phyloP scores from a whole-genome alignment of 2,329 filamentous ascomycete species.

The Westerdykella aurantiaca region DNA sequence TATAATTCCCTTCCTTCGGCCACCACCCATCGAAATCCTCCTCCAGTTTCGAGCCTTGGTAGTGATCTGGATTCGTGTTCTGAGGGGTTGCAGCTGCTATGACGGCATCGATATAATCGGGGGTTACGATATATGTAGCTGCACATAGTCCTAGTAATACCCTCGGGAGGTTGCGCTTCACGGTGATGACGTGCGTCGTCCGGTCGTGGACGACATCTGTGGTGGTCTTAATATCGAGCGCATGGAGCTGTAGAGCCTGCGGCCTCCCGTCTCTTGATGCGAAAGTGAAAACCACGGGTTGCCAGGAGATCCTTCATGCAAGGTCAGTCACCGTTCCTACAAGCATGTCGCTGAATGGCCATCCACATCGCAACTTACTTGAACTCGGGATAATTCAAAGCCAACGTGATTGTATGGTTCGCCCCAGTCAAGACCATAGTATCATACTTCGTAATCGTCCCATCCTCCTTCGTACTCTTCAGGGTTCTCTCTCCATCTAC shows the following conservation, averaged over 20 bases:
- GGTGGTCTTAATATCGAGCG: slow-evolving; percentile 82
- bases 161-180: slow-evolving; percentile 83
- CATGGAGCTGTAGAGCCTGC: slow-evolving; percentile 62
- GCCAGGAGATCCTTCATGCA: slow-evolving; percentile 64
- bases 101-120: slow-evolving; percentile 67
- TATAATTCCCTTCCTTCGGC: slow-evolving; percentile 66
- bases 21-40: slow-evolving; percentile 71
- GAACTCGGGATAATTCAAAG: slow-evolving; percentile 61
- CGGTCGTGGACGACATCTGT: slow-evolving; percentile 62
- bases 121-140: slow-evolving; percentile 69
- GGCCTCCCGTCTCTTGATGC: slow-evolving; percentile 62
- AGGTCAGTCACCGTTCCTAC: not conserved
- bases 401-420: slow-evolving; percentile 64
- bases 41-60: slow-evolving; percentile 60
- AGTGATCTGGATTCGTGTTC: slow-evolving; percentile 37
- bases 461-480: slow-evolving; percentile 51
- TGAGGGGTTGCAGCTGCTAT: slow-evolving; percentile 51
- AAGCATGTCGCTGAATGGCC: not conserved
- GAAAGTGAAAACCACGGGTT: slow-evolving; percentile 74
- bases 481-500: slow-evolving; percentile 65
- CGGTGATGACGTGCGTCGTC: slow-evolving; percentile 84
- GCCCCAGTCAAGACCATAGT: slow-evolving; percentile 21
- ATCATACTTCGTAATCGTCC: slow-evolving; percentile 21
- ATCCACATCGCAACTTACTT: slow-evolving; percentile 38
- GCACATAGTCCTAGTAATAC: slow-evolving; percentile 82